A percentile compares a stretch with the other conserved stretches of the same genome.
Evolutionary conservation across 1,284 basidiomycete genomes (phyloP).

Genomic region (Anthracocystis walkeri): DNA sequence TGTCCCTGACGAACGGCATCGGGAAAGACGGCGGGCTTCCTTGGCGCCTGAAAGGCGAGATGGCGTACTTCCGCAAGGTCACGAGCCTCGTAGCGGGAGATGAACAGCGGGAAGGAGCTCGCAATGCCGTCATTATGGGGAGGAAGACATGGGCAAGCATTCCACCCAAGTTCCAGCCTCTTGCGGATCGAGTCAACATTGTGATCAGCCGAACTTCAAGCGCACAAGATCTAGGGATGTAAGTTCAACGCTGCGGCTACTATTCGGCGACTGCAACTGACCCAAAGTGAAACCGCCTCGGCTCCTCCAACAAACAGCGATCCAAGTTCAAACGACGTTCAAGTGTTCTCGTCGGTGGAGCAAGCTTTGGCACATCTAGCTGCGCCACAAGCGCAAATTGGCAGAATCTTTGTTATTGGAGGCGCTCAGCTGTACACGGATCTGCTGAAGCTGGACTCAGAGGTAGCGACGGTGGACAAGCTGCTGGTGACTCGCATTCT

Average conservation of each 20-base stretch:
- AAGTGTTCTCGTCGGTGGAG: conserved; percentile 28
- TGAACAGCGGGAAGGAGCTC: conserved; percentile 32
- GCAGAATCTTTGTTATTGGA: conserved; percentile 83
- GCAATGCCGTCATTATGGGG: conserved; percentile 93
- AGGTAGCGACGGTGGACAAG: conserved; percentile 36
- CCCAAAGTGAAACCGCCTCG: conserved; percentile 17
- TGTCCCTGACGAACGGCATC: conserved; percentile 88
- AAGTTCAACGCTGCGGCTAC: conserved; percentile 12
- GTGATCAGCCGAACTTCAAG: conserved; percentile 79
- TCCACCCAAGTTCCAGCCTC: conserved; percentile 85
- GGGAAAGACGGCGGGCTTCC: conserved; percentile 81
- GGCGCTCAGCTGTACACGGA: conserved; percentile 86
- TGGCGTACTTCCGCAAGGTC: conserved; percentile 89
- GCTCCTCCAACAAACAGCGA: conserved; percentile 10
- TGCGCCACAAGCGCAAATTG: conserved; percentile 14
- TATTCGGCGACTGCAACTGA: conserved; percentile 25
- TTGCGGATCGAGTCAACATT: conserved; percentile 82
- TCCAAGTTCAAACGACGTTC: conserved; percentile 48
- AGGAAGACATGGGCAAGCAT: conserved; percentile 98
- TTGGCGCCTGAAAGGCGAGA: conserved; percentile 89
- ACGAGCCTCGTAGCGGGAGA: conserved; percentile 74
- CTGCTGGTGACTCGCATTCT: conserved; percentile 84
- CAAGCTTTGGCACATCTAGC: conserved; percentile 25
- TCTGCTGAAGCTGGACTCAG: conserved; percentile 45
- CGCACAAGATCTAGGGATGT: conserved; percentile 77